phyloP scores from a whole-genome alignment of 495 filamentous ascomycete species.

The Annulohypoxylon bovei region DNA sequence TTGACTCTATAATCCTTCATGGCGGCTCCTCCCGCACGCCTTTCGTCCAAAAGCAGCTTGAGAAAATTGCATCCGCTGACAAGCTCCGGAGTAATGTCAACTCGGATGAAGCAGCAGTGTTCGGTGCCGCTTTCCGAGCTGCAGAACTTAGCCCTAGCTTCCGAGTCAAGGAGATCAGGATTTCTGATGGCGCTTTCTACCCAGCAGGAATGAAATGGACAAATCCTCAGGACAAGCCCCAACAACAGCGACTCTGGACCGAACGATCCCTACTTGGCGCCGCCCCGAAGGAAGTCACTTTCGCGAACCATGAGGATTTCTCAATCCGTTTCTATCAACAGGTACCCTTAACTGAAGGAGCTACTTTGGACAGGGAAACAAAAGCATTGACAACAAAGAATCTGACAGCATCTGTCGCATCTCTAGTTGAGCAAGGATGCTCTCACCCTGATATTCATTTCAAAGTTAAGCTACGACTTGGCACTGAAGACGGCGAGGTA shows the following conservation, averaged over 20 bases:
- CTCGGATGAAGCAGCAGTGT: slow-evolving; percentile 94
- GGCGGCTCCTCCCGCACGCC: slow-evolving; percentile 92
- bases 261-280: slow-evolving; percentile 78
- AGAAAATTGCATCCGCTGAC: slow-evolving; percentile 74
- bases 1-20: slow-evolving; percentile 92
- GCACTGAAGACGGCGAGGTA: slow-evolving; percentile 79
- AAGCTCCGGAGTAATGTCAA: slow-evolving; percentile 96
- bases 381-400: slow-evolving; percentile 76
- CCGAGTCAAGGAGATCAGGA: slow-evolving; percentile 94
- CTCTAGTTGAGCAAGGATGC: slow-evolving; percentile 80
- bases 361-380: slow-evolving; percentile 59
- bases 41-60: slow-evolving; percentile 91
- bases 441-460: slow-evolving; percentile 78
- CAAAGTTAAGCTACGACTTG: slow-evolving; percentile 78
- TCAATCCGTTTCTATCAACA: slow-evolving; percentile 82
- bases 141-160: slow-evolving; percentile 92
- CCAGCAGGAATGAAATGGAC: slow-evolving; percentile 78
- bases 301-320: slow-evolving; percentile 87
- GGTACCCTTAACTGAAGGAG: slow-evolving; percentile 54
- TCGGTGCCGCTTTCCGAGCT: slow-evolving; percentile 95
- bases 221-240: slow-evolving; percentile 68
- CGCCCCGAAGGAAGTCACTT: slow-evolving; percentile 82
- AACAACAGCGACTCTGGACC: slow-evolving; percentile 77
- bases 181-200: slow-evolving; percentile 77
- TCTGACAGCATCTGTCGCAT: slow-evolving; percentile 79